Base-by-base conservation (phyloP, 163 green algal genomes). In the Scenedesmus sp. region DNA sequence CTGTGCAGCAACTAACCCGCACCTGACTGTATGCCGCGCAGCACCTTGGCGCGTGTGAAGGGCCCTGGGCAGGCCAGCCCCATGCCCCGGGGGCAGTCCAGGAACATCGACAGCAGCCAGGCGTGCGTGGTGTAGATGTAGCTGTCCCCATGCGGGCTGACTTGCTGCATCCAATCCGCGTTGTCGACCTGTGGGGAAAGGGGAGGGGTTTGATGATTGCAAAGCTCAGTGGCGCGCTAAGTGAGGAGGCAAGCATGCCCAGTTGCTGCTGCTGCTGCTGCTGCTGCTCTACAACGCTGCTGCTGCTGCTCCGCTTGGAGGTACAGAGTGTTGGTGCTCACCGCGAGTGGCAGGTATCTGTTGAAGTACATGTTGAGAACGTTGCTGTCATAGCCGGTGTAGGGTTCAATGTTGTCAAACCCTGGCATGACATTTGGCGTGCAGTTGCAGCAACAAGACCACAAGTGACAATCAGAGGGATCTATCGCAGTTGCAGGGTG, bases 1-100 rank as follows among this genome's bases (percentile, higher is more conserved):
- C n/a, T n/a, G n/a, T n/a, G n/a, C n/a, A n/a, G n/a, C n/a, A n/a
- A 12, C 66, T 86, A 13, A 9, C 16, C 6, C 83, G 16, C 18
- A 77, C 83, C 83, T 88, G 70, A 46, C 34, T n/a, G 46, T 55
- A 91, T 87, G 34, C 77, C 87, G 46, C 89, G 54, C n/a, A 84
- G 81, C 55, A 94, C 88, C 54, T 86, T 87, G 0, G 2, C 56
- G 15, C 86, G 77, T 16, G 70, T 60, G 15, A 52, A 23, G 26
- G 86, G 18, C 64, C 12, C 88, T 0, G 96, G 96, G 87, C 96
- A 97, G 13, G 89, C 59, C 16, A 97, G 88, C 56, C 95, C 95
- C 67, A 97, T 95, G 84, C 86, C 87, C 0, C 76, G 46, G 4
- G 95, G 95, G 86, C 96, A 97, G 88, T 96, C 92, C 57, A 97